Evolutionary conservation across 495 filamentous ascomycete species (phyloP), one percentile per base, ranked within the genome.

Genomic region (Aspergillus hancockii): DNA sequence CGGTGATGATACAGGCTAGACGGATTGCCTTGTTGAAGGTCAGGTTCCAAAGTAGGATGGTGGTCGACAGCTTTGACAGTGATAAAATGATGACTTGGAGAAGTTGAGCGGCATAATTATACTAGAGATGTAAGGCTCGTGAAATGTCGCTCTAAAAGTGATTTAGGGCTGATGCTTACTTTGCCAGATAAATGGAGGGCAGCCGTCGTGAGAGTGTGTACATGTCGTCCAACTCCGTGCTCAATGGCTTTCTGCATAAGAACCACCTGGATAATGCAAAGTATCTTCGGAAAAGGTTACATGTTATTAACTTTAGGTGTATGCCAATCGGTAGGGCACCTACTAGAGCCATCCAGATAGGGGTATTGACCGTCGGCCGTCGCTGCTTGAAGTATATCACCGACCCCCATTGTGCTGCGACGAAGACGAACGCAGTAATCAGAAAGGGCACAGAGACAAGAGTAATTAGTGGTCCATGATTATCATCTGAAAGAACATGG

Each of bases 201-300:
- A 3, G 52, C 25, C 43, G 63, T 49, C 19, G 58, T 56, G 22
- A 71, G 59, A 18, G 34, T 31, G 18, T 54, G 54, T 34, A 61
- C 19, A 46, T 71, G 65, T 36, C 46, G 61, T 28, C 70, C 67
- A 28, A 69, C 36, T 58, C 71, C 64, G 65, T 68, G 19, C 19
- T 68, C 60, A 45, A 72, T 64, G 4, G 60, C 59, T 43, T 67
- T 65, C 45, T 72, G 64, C 22, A 72, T 59, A 30, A 67, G 19
- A 12, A 71, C 58, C 16, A 66, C 60, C 53, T 69, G 58, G 13
- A 64, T 10, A 40, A 71, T 63, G 10, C 59, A 53, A 3, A 72
- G 56, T 18, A 54, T 14, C 65, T 67, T 75, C 75, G 6, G 4
- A 8, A 54, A 30, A 77, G 78, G 73, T 73, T 67, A 34, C 73